Conservation (phyloP, 2,329 filamentous ascomycete genomes). For the Penicillium aurantiogriseum region DNA sequence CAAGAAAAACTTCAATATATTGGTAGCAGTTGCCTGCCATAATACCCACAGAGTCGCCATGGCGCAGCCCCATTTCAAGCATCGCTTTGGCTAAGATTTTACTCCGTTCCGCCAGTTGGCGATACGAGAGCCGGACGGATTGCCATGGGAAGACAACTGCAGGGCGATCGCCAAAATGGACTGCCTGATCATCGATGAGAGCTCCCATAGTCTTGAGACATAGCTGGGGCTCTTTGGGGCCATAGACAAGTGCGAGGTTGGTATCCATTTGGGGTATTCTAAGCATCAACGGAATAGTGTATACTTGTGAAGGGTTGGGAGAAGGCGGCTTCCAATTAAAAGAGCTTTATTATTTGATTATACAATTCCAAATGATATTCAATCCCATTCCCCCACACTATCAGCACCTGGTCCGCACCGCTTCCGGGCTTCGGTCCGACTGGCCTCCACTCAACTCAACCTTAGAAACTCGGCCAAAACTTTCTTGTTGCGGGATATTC, state of each 20-base stretch:
- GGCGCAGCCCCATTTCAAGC: constrained; percentile 61
- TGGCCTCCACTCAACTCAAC: too few species aligned
- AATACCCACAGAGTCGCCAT: constrained; percentile 67
- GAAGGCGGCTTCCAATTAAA: too few species aligned
- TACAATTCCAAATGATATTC: too few species aligned
- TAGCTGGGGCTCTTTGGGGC: constrained; percentile 21
- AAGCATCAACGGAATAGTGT: too few species aligned
- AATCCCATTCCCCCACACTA: too few species aligned
- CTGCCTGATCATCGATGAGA: constrained; percentile 25
- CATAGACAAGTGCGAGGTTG: constrained; percentile 18
- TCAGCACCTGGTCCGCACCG: too few species aligned
- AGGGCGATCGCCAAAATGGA: constrained; percentile 3
- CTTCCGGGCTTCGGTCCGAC: too few species aligned
- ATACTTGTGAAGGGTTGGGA: too few species aligned
- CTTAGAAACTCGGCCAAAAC: too few species aligned
- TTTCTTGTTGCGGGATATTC: too few species aligned
- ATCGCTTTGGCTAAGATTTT: constrained; percentile 55
- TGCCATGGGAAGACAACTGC: constrained; percentile 25
- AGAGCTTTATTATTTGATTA: too few species aligned
- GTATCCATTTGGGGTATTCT: constrained; percentile 3
- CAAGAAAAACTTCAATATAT: constrained; percentile 60
- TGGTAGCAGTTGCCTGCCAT: constrained; percentile 60
- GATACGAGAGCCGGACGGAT: constrained; percentile 19
- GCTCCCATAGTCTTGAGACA: constrained; percentile 19
- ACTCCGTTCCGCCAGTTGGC: constrained; percentile 20